phyloP scores from a whole-genome alignment of 352 stramenopile species.

The Pythium myriotylum region DNA sequence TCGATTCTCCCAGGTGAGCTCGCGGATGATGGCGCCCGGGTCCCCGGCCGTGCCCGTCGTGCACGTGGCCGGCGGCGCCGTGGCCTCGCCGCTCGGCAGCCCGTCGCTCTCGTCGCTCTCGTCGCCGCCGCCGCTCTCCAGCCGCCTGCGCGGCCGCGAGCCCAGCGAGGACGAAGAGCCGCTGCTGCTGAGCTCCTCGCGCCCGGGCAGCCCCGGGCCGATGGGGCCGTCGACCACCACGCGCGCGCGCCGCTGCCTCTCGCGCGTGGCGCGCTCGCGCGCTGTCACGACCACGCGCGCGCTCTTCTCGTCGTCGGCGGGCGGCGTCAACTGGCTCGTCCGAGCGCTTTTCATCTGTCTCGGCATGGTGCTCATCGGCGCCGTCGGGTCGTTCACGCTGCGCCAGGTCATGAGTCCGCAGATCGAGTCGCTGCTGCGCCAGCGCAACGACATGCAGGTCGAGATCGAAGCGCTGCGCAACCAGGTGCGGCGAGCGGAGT shows the following conservation, averaged over 20 bases:
- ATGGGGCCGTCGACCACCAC: background rate
- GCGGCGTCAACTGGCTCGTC: slow-evolving; percentile 39
- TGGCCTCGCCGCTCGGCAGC: slow-evolving; percentile 1
- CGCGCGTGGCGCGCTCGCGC: slow-evolving; percentile 2
- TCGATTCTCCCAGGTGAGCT: no score
- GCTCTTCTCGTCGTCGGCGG: slow-evolving; percentile 8
- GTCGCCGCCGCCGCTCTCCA: background rate
- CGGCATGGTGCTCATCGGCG: slow-evolving; percentile 57
- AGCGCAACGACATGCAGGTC: slow-evolving; percentile 60
- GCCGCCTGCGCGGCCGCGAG: slow-evolving; percentile 13
- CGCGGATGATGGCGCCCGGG: slow-evolving; percentile 4
- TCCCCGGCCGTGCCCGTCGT: slow-evolving; percentile 7
- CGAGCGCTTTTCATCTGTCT: slow-evolving; percentile 52
- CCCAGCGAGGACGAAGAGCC: slow-evolving; percentile 17
- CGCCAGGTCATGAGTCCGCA: slow-evolving; percentile 79
- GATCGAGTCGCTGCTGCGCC: slow-evolving; percentile 64
- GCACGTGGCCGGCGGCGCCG: slow-evolving; percentile 8
- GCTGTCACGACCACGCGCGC: background rate
- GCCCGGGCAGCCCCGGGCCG: background rate
- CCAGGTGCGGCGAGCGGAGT: slow-evolving; percentile 35
- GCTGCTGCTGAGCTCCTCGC: slow-evolving; percentile 2
- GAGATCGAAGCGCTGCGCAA: slow-evolving; percentile 47
- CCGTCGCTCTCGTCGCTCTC: slow-evolving; percentile 4
- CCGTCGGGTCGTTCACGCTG: slow-evolving; percentile 68
- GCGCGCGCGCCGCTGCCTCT: slow-evolving; percentile 3